Conservation (phyloP, 805 yeast genomes). For the Yarrowia bubula region DNA sequence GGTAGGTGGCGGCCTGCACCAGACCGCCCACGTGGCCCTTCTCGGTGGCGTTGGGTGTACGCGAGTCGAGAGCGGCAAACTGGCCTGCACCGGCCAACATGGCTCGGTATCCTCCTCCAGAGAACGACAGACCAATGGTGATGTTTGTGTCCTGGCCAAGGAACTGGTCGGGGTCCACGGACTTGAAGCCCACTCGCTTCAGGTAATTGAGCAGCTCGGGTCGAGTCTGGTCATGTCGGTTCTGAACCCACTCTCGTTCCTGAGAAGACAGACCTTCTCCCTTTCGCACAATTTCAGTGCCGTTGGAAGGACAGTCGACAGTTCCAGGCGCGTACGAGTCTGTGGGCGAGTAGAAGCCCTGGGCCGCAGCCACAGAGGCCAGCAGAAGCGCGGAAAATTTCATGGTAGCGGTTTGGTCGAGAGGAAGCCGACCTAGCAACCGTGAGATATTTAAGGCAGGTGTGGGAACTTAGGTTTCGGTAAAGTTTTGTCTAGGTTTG, state of each 20-base stretch:
- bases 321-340: constrained; percentile 48
- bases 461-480: background rate
- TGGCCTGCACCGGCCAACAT: constrained; percentile 82
- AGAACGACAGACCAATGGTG: constrained; percentile 50
- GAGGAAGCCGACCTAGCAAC: background rate
- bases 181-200: constrained; percentile 47
- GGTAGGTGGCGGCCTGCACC: constrained; percentile 63
- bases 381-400: constrained; percentile 1
- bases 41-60: constrained; percentile 59
- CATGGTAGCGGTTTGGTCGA: background rate
- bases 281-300: constrained; percentile 36
- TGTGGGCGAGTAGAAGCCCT: constrained; percentile 38
- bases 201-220: constrained; percentile 56
- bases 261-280: constrained; percentile 37
- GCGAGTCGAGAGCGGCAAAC: constrained; percentile 70
- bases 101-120: constrained; percentile 93
- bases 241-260: constrained; percentile 38
- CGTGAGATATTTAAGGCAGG: constrained; percentile 21
- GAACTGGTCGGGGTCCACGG: constrained; percentile 66
- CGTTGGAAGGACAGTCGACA: constrained; percentile 45
- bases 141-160: constrained; percentile 50
- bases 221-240: constrained; percentile 40
- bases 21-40: constrained; percentile 73
- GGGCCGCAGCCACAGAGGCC: constrained; percentile 13
- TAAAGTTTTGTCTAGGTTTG: too few relatives aligned